These are phyloP conservation scores for Citrus maxima DNA, from an alignment of 345 rosid genomes.

Conservation along the genomic window DNA sequence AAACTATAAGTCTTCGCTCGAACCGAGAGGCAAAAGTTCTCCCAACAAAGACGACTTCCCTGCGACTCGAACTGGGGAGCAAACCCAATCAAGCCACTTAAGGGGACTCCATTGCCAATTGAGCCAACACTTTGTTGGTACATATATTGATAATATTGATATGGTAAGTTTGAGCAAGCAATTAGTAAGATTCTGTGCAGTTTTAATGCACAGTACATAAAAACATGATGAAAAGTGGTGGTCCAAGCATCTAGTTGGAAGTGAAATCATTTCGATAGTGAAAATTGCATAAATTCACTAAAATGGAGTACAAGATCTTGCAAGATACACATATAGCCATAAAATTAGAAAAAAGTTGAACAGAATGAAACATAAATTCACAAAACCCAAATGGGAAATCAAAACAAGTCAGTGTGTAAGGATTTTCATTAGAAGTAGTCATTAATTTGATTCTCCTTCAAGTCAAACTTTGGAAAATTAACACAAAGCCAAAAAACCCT, in stretches of 20 bases:
- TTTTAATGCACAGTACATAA: constrained; percentile 30
- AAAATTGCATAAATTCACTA: constrained; percentile 12
- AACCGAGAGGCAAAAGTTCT: too few species aligned
- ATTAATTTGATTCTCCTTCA: constrained; percentile 5
- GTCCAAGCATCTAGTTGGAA: constrained; percentile 43
- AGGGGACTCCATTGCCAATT: too few species aligned
- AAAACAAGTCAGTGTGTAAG: neutral
- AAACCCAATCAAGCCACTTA: too few species aligned
- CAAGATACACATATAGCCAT: constrained; percentile 1
- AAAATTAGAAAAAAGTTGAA: neutral
- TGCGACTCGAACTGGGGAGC: too few species aligned
- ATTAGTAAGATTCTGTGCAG: constrained; percentile 18
- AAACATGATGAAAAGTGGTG: constrained; percentile 37
- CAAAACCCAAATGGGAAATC: neutral
- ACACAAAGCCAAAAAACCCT: neutral
- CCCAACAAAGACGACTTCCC: too few species aligned
- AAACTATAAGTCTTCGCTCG: too few species aligned
- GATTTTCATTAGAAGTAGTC: constrained; percentile 13
- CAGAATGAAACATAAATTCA: neutral
- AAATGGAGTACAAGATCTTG: neutral
- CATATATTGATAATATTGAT: neutral
- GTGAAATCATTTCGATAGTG: constrained; percentile 33
- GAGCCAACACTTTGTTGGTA: too few species aligned
- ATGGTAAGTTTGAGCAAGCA: constrained; percentile 17
- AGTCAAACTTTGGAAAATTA: neutral